Base-by-base conservation (phyloP, 2,329 filamentous ascomycete genomes). In the Metarhizium rileyi region DNA sequence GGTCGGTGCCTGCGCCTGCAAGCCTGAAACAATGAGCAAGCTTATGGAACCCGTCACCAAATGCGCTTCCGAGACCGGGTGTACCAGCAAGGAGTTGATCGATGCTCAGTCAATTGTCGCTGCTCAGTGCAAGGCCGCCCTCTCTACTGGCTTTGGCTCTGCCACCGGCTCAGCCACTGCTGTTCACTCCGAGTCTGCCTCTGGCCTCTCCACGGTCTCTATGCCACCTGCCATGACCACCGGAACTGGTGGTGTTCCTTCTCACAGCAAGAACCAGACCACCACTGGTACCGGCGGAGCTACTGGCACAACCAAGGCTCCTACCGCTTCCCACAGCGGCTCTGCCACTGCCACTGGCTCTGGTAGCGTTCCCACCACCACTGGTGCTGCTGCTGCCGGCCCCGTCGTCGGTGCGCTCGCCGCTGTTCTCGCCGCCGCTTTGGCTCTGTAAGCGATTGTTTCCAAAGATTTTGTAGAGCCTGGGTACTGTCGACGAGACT, bases 1-100 rank as follows among this genome's bases (percentile, higher is more conserved):
- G 40, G 22, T 52, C 52, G 58, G 63, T 9, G 58, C 56, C 46
- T 74, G 71, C 61, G 63, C 64, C 56, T 74, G 71, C 59, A 55
- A 61, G 3, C 66, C 61, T 51, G 64, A 68, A 2, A 66, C 60
- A 49, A 65, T 68, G 58, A 50, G 50, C 36, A 56, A 60, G 52
- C 61, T 70, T 30, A 48, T 54, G 22, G 49, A 56, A 33, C 50
- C 61, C 42, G 61, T 65, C 49, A 49, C 60, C 12, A 51, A 59
- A 18, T 71, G 68, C 57, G 50, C 69, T 44, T 50, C 62, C 51
- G 53, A 42, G 25, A 52, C 57, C 23, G 60, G 61, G 38, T 76
- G 73, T 58, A 50, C 52, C 10, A 25, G 54, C 2, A 35, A 49
- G 27, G 63, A 66, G 9, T 57, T 72, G 22, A 38, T 51, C 23